phyloP scores from a whole-genome alignment of 2,329 filamentous ascomycete genomes.

The Claviceps maximensis region DNA sequence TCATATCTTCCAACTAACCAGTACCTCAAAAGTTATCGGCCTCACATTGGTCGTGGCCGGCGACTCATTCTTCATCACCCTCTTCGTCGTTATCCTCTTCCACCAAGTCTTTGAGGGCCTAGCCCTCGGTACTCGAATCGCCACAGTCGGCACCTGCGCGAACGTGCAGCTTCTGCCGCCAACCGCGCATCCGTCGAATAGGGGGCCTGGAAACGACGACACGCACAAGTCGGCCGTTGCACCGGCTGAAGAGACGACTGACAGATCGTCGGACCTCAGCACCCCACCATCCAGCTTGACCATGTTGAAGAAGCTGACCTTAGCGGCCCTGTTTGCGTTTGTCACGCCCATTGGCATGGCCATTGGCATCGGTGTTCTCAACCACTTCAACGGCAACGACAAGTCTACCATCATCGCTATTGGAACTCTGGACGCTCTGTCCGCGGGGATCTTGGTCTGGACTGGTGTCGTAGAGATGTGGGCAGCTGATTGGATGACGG shows the following conservation, averaged over 20 bases:
- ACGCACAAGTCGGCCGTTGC: constrained; percentile 14
- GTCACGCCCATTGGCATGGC: constrained; percentile 70
- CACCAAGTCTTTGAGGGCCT: constrained; percentile 70
- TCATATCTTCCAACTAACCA: not conserved
- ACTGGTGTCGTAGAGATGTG: constrained; percentile 71
- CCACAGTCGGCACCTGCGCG: constrained; percentile 33
- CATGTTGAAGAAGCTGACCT: constrained; percentile 40
- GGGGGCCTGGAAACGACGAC: not conserved
- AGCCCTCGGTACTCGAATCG: constrained; percentile 59
- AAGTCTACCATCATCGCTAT: constrained; percentile 55
- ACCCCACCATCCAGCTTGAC: constrained; percentile 16
- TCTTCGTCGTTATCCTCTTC: constrained; percentile 59
- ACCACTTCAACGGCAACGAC: constrained; percentile 61
- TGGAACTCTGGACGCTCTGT: constrained; percentile 60
- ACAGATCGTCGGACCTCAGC: constrained; percentile 7
- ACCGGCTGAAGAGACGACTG: constrained; percentile 11
- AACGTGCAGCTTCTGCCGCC: constrained; percentile 11
- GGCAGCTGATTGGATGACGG: constrained; percentile 57
- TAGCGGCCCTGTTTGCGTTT: constrained; percentile 52
- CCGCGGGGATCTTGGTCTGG: constrained; percentile 67
- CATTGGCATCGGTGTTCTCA: constrained; percentile 60
- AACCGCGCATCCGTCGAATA: constrained; percentile 7
- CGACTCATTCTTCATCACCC: constrained; percentile 40
- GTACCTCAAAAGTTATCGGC: constrained; percentile 29
- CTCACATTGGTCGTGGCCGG: constrained; percentile 48